These are phyloP conservation scores for Debaryomycetaceae sp. DNA, from an alignment of 1,139 yeast species.

Conservation along the genomic window DNA sequence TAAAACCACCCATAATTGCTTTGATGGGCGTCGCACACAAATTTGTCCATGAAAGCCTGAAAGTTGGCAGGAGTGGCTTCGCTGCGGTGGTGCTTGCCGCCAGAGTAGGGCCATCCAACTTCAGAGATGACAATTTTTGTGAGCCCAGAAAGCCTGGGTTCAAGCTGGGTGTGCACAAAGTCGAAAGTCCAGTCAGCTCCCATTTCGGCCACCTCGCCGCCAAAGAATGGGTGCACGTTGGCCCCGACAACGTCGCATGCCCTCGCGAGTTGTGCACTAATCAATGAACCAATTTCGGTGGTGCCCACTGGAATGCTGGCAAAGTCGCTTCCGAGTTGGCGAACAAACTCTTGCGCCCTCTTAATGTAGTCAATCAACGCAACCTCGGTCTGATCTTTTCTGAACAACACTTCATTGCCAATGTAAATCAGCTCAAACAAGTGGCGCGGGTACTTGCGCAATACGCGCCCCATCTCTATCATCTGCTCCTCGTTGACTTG, in stretches of 20 bases:
- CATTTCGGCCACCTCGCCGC: constrained; percentile 47
- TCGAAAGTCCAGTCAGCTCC: constrained; percentile 55
- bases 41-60: constrained; percentile 46
- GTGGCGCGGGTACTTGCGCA: constrained; percentile 41
- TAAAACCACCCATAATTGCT: constrained; percentile 50
- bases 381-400: constrained; percentile 41
- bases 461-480: constrained; percentile 35
- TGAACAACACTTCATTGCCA: constrained; percentile 61
- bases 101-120: constrained; percentile 69
- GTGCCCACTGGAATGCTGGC: constrained; percentile 49
- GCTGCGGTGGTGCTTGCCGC: constrained; percentile 46
- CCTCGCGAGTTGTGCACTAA: constrained; percentile 30
- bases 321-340: constrained; percentile 27
- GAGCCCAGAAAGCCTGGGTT: constrained; percentile 18
- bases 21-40: constrained; percentile 45
- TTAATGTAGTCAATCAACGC: constrained; percentile 40
- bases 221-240: constrained; percentile 66
- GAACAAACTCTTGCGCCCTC: constrained; percentile 35
- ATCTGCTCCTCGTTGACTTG: constrained; percentile 39
- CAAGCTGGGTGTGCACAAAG: constrained; percentile 41
- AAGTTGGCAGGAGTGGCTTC: constrained; percentile 42
- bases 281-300: constrained; percentile 48
- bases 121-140: constrained; percentile 49
- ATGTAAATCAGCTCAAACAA: constrained; percentile 50
- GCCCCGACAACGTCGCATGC: constrained; percentile 57